phyloP scores from a whole-genome alignment of 306 rosid genomes.

The Acacia confusa region DNA sequence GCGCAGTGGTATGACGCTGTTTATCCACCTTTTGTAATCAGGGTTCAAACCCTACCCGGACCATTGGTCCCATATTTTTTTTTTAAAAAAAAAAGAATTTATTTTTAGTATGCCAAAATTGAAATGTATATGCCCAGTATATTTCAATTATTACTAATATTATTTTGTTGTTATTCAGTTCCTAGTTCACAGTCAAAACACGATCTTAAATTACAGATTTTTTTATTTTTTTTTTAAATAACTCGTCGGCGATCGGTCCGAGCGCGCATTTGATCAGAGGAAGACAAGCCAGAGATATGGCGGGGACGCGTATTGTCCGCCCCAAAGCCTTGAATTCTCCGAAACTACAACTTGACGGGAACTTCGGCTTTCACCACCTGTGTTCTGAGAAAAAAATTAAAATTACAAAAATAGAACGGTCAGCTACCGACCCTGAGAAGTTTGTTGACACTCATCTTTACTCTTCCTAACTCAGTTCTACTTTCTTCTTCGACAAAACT shows the following conservation, averaged over 20 bases:
- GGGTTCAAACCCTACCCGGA: too few species aligned
- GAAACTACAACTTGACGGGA: background rate
- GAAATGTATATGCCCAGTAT: background rate
- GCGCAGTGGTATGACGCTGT: too few species aligned
- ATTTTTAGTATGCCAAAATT: background rate
- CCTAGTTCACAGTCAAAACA: too few species aligned
- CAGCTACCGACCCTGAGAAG: background rate
- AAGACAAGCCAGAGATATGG: constrained; percentile 26
- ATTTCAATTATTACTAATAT: too few species aligned
- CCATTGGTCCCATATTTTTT: too few species aligned
- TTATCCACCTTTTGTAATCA: too few species aligned
- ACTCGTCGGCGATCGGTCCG: background rate
- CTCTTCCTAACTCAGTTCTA: background rate
- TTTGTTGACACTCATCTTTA: background rate
- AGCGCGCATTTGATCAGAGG: background rate
- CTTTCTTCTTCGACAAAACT: background rate
- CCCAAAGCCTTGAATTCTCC: background rate
- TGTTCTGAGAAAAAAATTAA: background rate
- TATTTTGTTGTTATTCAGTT: too few species aligned
- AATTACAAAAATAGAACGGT: background rate
- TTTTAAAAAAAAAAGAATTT: too few species aligned
- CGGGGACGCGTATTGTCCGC: constrained; percentile 23
- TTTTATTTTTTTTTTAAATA: too few species aligned
- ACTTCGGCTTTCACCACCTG: background rate
- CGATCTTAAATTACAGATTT: too few species aligned